Evolutionary conservation across 2,329 filamentous ascomycete species (phyloP).

Genomic region (Colletotrichum eremochloae): DNA sequence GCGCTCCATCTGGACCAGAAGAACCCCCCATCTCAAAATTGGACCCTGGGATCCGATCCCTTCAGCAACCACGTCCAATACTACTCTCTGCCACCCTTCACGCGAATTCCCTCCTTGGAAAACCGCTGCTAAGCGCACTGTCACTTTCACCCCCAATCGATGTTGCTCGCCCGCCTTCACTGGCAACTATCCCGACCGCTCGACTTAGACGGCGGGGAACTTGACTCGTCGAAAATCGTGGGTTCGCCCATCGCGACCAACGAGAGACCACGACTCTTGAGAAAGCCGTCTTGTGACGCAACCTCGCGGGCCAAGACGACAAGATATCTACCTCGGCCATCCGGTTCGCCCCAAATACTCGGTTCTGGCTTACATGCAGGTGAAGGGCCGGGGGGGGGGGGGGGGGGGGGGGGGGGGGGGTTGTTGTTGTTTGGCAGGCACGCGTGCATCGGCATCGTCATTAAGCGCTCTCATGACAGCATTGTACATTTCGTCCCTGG

Average conservation of each 20-base stretch:
- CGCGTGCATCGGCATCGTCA: constrained; percentile 32
- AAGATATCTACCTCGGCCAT: constrained; percentile 11
- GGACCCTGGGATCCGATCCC: constrained; percentile 38
- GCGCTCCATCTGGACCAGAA: constrained; percentile 17
- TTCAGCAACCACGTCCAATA: constrained; percentile 36
- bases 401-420: too few species aligned
- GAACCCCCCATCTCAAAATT: constrained; percentile 21
- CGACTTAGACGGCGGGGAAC: constrained; percentile 3
- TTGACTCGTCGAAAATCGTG: constrained; percentile 35
- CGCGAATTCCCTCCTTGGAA: constrained; percentile 24
- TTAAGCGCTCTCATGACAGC: constrained; percentile 35
- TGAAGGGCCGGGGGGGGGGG: neutral
- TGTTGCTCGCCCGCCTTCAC: neutral
- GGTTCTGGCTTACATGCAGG: constrained; percentile 38
- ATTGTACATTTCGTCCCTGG: constrained; percentile 20
- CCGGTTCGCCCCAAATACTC: constrained; percentile 29
- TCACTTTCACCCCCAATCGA: constrained; percentile 15
- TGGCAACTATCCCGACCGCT: neutral
- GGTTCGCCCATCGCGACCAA: neutral
- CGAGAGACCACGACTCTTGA: constrained; percentile 1
- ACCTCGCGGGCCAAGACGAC: constrained; percentile 15
- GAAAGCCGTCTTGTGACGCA: constrained; percentile 31
- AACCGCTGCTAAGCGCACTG: constrained; percentile 31
- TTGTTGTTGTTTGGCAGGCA: constrained; percentile 35
- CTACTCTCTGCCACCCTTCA: constrained; percentile 14